Evolutionary conservation across 148 eudicot species (phyloP).

Genomic region (Arbutus unedo): DNA sequence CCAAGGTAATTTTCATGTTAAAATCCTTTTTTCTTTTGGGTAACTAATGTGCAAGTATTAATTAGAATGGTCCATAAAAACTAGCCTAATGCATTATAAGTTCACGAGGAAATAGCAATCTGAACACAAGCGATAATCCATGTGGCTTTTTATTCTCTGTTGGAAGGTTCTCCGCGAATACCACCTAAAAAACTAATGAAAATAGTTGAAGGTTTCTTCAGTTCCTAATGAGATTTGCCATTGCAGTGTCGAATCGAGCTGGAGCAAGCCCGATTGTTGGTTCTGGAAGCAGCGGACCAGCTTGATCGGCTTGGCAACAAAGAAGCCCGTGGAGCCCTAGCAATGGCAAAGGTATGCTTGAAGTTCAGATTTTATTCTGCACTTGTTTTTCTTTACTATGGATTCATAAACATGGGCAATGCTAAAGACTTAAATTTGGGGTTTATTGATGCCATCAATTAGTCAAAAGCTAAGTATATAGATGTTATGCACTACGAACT

Average conservation of each 20-base stretch:
- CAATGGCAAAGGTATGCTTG: constrained; percentile 92
- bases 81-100: background rate
- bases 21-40: no score
- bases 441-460: background rate
- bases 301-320: constrained; percentile 96
- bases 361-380: background rate
- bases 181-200: background rate
- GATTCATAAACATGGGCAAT: background rate
- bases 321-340: constrained; percentile 80
- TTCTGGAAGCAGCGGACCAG: constrained; percentile 92
- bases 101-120: background rate
- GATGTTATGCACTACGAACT: no score
- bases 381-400: background rate
- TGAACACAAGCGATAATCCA: background rate
- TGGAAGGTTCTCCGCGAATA: background rate
- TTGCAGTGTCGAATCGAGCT: constrained; percentile 88
- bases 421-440: background rate
- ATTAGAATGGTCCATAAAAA: background rate
- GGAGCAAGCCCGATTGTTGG: constrained; percentile 79
- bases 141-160: background rate
- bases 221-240: background rate
- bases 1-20: no score
- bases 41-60: background rate
- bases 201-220: background rate
- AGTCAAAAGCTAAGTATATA: background rate